Conservation (phyloP, 352 stramenopile genomes). For the Pythium dissimile region DNA sequence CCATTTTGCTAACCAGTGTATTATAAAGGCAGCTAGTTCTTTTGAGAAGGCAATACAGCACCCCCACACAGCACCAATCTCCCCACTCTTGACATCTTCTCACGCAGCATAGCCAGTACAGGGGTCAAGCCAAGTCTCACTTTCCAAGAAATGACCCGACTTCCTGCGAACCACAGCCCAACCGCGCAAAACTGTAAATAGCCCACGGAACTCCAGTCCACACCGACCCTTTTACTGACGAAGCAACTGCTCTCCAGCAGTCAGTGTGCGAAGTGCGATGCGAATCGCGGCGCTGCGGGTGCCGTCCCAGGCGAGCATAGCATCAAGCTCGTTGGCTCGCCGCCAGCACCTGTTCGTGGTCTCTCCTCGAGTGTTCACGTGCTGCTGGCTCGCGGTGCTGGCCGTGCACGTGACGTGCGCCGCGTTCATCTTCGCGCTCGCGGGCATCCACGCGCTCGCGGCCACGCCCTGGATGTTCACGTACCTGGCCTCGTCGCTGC, state of each 20-base stretch:
- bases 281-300: background rate
- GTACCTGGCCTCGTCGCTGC: conserved; percentile 1
- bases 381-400: background rate
- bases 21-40: conserved; percentile 40
- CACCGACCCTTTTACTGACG: too few species aligned
- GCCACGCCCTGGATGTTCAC: conserved; percentile 2
- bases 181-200: too few species aligned
- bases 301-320: too few species aligned
- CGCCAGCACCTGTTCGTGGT: background rate
- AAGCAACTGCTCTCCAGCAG: too few species aligned
- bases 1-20: conserved; percentile 38
- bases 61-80: background rate
- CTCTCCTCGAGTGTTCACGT: background rate
- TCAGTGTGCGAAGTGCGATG: too few species aligned
- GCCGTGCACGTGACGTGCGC: background rate
- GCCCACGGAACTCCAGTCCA: too few species aligned
- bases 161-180: too few species aligned
- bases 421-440: background rate
- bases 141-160: background rate
- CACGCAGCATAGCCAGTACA: too few species aligned
- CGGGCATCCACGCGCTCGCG: background rate
- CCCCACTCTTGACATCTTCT: background rate
- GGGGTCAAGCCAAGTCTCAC: too few species aligned
- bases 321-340: background rate
- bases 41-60: conserved; percentile 22